Percentiles rank a stretch among this genome's conserved stretches.
These are phyloP conservation scores for Linderina pennispora DNA, from an alignment of 192 early-diverging fungal genomes.

Conservation along the genomic window DNA sequence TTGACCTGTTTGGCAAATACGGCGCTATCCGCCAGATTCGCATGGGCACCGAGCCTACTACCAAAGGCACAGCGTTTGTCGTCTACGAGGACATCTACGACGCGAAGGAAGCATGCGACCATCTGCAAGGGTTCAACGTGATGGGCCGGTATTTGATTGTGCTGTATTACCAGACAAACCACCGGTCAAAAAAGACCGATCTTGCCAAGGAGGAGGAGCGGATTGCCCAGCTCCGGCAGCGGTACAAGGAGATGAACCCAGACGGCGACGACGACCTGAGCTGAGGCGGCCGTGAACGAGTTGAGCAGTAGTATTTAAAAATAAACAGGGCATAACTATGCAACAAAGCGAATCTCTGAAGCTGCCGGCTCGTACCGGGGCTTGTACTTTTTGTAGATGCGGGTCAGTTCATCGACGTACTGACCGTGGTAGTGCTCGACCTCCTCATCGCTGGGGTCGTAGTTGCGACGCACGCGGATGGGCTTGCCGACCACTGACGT, in stretches of 20 bases:
- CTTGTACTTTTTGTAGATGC: constrained; percentile 38
- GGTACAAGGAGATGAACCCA: constrained; percentile 27
- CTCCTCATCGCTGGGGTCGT: constrained; percentile 18
- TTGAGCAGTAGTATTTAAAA: no score
- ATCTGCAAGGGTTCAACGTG: constrained; percentile 94
- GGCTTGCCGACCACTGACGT: constrained; percentile 39
- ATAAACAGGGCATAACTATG: constrained; percentile 1
- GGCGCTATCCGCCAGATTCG: constrained; percentile 93
- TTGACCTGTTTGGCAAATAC: constrained; percentile 97
- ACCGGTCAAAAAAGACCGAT: constrained; percentile 75
- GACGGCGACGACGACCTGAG: constrained; percentile 28
- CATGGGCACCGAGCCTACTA: constrained; percentile 74
- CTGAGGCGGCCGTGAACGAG: no score
- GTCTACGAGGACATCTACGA: constrained; percentile 98
- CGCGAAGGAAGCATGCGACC: constrained; percentile 94
- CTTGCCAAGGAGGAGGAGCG: constrained; percentile 72
- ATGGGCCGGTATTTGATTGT: constrained; percentile 94
- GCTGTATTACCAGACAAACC: constrained; percentile 80
- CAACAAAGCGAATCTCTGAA: constrained; percentile 27
- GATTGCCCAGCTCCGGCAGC: constrained; percentile 58
- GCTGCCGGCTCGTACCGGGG: constrained; percentile 31
- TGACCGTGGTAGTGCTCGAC: constrained; percentile 24
- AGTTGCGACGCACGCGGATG: constrained; percentile 23
- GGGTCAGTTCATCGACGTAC: constrained; percentile 33
- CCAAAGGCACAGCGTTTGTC: constrained; percentile 93